Conservation (phyloP, 257 asterid genomes). For the Nicotiana tabacum region DNA sequence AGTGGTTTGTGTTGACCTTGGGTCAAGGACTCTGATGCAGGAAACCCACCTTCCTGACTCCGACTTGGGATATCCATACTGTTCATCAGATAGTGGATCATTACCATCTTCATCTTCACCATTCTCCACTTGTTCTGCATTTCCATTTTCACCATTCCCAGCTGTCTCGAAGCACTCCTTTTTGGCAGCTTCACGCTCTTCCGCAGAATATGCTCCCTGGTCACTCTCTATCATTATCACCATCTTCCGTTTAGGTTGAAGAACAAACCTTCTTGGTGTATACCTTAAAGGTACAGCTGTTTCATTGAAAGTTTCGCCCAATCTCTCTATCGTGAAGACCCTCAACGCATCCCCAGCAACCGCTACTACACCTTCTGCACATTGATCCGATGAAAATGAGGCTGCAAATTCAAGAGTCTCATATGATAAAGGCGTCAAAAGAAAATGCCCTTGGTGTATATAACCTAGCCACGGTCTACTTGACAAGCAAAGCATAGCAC, state of each 20-base stretch:
- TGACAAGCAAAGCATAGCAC: slow-evolving; percentile 96
- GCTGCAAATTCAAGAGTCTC: slow-evolving; percentile 97
- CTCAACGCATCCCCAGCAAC: slow-evolving; percentile 98
- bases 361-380: slow-evolving; percentile 99
- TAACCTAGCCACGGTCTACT: slow-evolving; percentile 99
- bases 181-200: slow-evolving; percentile 93
- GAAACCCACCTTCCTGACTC: slow-evolving; percentile 96
- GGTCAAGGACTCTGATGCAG: slow-evolving; percentile 94
- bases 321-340: slow-evolving; percentile 90
- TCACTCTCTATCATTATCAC: slow-evolving; percentile 90
- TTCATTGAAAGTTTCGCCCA: slow-evolving; percentile 95
- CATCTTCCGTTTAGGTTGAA: slow-evolving; percentile 81
- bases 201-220: slow-evolving; percentile 94
- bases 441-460: slow-evolving; percentile 97
- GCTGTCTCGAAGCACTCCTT: slow-evolving; percentile 80
- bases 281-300: slow-evolving; percentile 85
- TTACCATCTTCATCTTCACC: slow-evolving; percentile 71
- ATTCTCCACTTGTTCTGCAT: slow-evolving; percentile 69
- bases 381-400: slow-evolving; percentile 97
- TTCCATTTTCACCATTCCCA: slow-evolving; percentile 74
- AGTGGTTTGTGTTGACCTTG: slow-evolving; percentile 74
- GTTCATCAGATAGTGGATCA: slow-evolving; percentile 93
- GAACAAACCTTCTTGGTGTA: slow-evolving; percentile 90
- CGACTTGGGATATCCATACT: slow-evolving; percentile 95
- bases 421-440: slow-evolving; percentile 87